These are phyloP conservation scores for Solanum virginianum DNA, from an alignment of 257 asterid species.

Conservation along the genomic window DNA sequence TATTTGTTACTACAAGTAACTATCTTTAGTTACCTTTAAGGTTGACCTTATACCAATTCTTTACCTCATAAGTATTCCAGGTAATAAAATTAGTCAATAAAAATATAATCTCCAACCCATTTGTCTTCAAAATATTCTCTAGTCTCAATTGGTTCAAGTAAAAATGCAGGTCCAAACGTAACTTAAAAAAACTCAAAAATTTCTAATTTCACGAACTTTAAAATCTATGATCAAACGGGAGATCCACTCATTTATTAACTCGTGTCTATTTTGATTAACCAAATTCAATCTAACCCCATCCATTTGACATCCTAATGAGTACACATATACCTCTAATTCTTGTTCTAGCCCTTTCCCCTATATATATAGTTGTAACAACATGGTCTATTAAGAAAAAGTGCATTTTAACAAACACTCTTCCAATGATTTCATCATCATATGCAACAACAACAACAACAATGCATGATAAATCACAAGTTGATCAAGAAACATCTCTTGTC, in stretches of 20 bases:
- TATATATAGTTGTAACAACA: neutral
- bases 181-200: neutral
- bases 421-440: neutral
- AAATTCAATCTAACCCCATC: neutral
- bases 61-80: neutral
- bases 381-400: neutral
- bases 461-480: conserved; percentile 5
- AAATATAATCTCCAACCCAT: too few relatives aligned
- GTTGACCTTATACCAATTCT: neutral
- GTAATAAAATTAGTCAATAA: neutral
- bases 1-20: neutral
- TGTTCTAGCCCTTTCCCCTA: neutral
- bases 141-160: neutral
- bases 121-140: neutral
- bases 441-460: neutral
- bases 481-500: conserved; percentile 4
- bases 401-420: neutral
- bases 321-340: neutral
- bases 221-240: neutral
- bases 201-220: neutral
- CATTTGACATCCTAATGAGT: neutral
- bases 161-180: neutral
- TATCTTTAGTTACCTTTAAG: neutral
- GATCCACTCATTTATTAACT: neutral
- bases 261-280: neutral